Conservation (phyloP, 192 early-diverging fungal genomes). For the Umbelopsis vinacea region DNA sequence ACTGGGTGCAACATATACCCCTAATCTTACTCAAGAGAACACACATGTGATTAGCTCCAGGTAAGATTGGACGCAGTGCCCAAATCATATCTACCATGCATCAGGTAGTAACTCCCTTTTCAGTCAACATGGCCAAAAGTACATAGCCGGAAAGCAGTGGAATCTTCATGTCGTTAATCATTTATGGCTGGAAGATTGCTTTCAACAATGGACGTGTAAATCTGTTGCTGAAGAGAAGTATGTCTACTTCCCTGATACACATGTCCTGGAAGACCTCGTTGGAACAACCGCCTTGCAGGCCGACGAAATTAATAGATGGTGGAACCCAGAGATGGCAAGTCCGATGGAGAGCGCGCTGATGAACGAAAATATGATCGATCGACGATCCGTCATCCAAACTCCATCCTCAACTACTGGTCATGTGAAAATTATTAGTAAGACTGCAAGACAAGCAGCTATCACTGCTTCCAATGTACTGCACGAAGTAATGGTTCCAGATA, state of each 20-base stretch:
- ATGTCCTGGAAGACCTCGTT: slow-evolving; percentile 57
- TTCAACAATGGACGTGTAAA: slow-evolving; percentile 62
- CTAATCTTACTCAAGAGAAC: slow-evolving; percentile 63
- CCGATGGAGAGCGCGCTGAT: neutral
- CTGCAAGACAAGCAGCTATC: slow-evolving; percentile 52
- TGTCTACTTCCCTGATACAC: slow-evolving; percentile 54
- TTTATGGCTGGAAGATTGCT: slow-evolving; percentile 85
- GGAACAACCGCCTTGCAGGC: slow-evolving; percentile 51
- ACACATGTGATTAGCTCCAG: slow-evolving; percentile 79
- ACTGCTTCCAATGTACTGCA: slow-evolving; percentile 50
- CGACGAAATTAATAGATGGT: slow-evolving; percentile 43
- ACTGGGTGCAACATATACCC: slow-evolving; percentile 68
- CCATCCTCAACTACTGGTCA: neutral
- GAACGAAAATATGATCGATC: slow-evolving; percentile 16
- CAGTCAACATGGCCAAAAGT: slow-evolving; percentile 71
- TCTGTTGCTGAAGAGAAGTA: slow-evolving; percentile 58
- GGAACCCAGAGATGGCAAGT: slow-evolving; percentile 35
- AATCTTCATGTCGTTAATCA: slow-evolving; percentile 79
- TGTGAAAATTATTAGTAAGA: slow-evolving; percentile 38
- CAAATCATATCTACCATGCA: neutral
- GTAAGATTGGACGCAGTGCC: slow-evolving; percentile 34
- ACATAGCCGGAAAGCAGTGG: slow-evolving; percentile 62
- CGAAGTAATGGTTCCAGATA: slow-evolving; percentile 55
- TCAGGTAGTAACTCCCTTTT: neutral
- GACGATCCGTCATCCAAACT: slow-evolving; percentile 23